A percentile compares a stretch with the other conserved stretches of the same genome.
Conservation (phyloP, 2,329 filamentous ascomycete species). For the Aspergillus hortae region DNA sequence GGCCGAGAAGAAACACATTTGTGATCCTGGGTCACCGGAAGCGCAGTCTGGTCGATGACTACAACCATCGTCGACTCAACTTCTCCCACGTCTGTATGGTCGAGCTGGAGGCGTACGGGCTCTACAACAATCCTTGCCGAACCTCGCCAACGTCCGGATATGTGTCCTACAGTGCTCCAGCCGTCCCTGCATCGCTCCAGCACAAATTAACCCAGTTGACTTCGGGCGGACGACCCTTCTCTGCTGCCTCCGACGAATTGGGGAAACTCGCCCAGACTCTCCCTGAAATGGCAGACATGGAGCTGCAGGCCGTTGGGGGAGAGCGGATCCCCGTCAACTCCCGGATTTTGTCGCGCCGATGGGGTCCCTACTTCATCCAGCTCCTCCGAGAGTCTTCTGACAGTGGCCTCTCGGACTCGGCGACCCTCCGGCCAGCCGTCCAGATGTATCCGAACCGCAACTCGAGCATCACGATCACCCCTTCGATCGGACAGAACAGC, state of each 20-base stretch:
- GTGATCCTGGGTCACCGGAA: constrained; percentile 93
- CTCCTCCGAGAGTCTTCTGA: constrained; percentile 76
- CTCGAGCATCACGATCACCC: constrained; percentile 84
- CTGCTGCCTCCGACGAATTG: constrained; percentile 75
- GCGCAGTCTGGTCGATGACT: constrained; percentile 91
- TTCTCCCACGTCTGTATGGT: constrained; percentile 97
- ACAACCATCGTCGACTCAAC: constrained; percentile 96
- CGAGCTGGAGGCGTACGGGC: constrained; percentile 91
- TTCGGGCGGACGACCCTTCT: constrained; percentile 72
- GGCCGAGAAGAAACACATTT: constrained; percentile 91
- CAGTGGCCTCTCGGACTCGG: constrained; percentile 66
- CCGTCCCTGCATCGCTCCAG: constrained; percentile 56
- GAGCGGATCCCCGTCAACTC: constrained; percentile 94
- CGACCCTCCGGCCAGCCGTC: constrained; percentile 67
- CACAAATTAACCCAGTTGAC: constrained; percentile 50
- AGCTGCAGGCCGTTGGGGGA: constrained; percentile 85
- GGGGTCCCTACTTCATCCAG: constrained; percentile 95
- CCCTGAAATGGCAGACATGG: constrained; percentile 93
- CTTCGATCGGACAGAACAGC: constrained; percentile 40
- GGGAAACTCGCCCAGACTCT: constrained; percentile 75
- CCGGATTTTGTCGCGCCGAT: constrained; percentile 77
- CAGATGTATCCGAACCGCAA: constrained; percentile 61
- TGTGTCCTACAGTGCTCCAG: constrained; percentile 73
- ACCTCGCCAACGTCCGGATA: constrained; percentile 76
- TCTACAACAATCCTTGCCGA: constrained; percentile 91